Base-by-base conservation (phyloP, 164 flowering plant genomes). In the Dillenia suffruticosa region DNA sequence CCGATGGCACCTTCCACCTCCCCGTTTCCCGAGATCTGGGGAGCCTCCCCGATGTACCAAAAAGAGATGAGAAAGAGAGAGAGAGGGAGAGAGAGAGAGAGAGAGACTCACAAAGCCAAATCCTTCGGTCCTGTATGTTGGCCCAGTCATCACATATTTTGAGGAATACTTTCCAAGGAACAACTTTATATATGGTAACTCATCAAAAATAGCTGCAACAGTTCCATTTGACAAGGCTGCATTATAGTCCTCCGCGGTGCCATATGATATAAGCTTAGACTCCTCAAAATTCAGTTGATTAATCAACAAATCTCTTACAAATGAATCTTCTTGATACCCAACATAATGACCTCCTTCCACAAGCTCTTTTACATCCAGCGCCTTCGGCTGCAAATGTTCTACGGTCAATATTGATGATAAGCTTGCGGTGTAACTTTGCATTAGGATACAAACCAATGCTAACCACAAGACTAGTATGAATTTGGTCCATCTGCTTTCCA, bases 21-120 rank as follows among this genome's bases (percentile, higher is more conserved):
- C n/a, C n/a, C n/a, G n/a, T n/a, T n/a, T n/a, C n/a, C n/a, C n/a
- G n/a, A n/a, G n/a, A n/a, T n/a, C n/a, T n/a, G n/a, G n/a, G n/a
- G n/a, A n/a, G n/a, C n/a, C n/a, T n/a, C n/a, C n/a, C n/a, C n/a
- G n/a, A n/a, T n/a, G n/a, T n/a, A n/a, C n/a, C n/a, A n/a, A n/a
- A n/a, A n/a, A n/a, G n/a, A n/a, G n/a, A n/a, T n/a, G n/a, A n/a
- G n/a, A n/a, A n/a, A n/a, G n/a, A n/a, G 3, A n/a, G 11, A 45
- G 9, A 58, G 4, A 46, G 51, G 15, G 49, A 49, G 54, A 46
- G 45, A 54, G 70, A 62, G 63, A 57, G 56, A 56, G 50, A 52
- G 62, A 60, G 56, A 24, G 11, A 68, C 77, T 60, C 49, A 76
- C 80, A 68, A 73, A 77, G n/a, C 75, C 77, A 44, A 68, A 66